Evolutionary conservation across 2,329 filamentous ascomycete species (phyloP).

Genomic region (Macrophomina pseudophaseolina): DNA sequence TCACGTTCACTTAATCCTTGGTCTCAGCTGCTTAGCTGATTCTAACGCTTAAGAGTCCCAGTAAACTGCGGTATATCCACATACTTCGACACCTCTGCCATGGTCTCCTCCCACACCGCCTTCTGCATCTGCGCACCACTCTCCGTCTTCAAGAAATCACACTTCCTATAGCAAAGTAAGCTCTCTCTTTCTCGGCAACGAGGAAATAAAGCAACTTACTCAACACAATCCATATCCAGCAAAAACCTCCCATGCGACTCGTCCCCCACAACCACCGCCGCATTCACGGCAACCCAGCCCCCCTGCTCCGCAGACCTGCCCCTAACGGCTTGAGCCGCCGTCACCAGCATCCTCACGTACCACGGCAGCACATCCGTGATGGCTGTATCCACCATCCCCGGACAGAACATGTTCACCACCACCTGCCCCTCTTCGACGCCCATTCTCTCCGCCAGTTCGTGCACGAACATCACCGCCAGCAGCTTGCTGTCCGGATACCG

Average conservation of each 20-base stretch:
- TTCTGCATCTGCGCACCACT: not conserved
- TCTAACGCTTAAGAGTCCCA: not conserved
- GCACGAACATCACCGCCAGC: not conserved
- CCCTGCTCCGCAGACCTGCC: not conserved
- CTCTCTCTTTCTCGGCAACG: not conserved
- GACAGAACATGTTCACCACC: not conserved
- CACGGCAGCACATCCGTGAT: constrained; percentile 9
- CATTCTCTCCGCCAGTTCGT: not conserved
- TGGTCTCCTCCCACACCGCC: constrained; percentile 9
- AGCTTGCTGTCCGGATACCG: constrained; percentile 15
- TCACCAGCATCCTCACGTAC: not conserved
- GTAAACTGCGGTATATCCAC: constrained; percentile 6
- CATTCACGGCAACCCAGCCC: not conserved
- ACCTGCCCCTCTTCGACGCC: not conserved
- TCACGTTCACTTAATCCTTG: no score
- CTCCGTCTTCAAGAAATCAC: not conserved
- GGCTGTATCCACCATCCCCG: constrained; percentile 8
- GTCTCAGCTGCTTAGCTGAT: no score
- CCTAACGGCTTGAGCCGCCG: not conserved
- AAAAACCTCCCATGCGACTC: constrained; percentile 4
- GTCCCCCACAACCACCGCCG: not conserved
- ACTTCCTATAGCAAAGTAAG: not conserved
- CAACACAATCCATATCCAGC: constrained; percentile 1
- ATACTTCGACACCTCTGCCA: constrained; percentile 3
- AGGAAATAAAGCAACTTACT: not conserved